Percentiles rank a stretch among this genome's conserved stretches.
Conservation (phyloP, 371 early-diverging fungal genomes). For the Lichtheimia ramosa region DNA sequence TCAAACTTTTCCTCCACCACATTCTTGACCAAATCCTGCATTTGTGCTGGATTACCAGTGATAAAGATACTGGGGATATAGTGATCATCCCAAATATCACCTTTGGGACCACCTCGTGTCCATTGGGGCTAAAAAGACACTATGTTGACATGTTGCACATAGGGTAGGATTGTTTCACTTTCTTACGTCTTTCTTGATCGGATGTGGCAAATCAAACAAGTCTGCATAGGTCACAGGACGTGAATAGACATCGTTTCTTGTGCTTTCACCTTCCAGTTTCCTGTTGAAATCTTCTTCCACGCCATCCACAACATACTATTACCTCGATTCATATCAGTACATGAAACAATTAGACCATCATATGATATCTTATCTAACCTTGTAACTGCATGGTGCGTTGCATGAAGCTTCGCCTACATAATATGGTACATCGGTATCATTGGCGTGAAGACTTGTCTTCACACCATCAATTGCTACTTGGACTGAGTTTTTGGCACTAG, state of each 20-base stretch:
- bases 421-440: slow-evolving; percentile 46
- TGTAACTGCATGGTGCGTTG: slow-evolving; percentile 38
- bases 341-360: not conserved
- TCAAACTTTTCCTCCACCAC: slow-evolving; percentile 20
- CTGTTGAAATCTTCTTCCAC: slow-evolving; percentile 48
- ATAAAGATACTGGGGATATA: slow-evolving; percentile 54
- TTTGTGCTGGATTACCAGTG: slow-evolving; percentile 25
- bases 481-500: slow-evolving; percentile 37
- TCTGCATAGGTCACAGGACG: slow-evolving; percentile 56
- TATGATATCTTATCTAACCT: slow-evolving; percentile 17
- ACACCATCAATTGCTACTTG: slow-evolving; percentile 52
- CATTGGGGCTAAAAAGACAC: slow-evolving; percentile 43
- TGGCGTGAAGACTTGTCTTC: slow-evolving; percentile 30
- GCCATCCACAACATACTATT: slow-evolving; percentile 48
- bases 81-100: slow-evolving; percentile 49
- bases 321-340: not conserved
- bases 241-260: slow-evolving; percentile 49
- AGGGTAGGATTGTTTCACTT: not conserved
- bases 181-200: slow-evolving; percentile 26
- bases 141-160: not conserved
- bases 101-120: slow-evolving; percentile 42
- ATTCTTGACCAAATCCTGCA: slow-evolving; percentile 30
- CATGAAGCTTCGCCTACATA: slow-evolving; percentile 45
- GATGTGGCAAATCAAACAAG: slow-evolving; percentile 53
- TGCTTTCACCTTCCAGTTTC: slow-evolving; percentile 30